Percentiles rank a stretch among this genome's conserved stretches.
phyloP scores from a whole-genome alignment of 2,329 filamentous ascomycete species.

The Fusarium poae region DNA sequence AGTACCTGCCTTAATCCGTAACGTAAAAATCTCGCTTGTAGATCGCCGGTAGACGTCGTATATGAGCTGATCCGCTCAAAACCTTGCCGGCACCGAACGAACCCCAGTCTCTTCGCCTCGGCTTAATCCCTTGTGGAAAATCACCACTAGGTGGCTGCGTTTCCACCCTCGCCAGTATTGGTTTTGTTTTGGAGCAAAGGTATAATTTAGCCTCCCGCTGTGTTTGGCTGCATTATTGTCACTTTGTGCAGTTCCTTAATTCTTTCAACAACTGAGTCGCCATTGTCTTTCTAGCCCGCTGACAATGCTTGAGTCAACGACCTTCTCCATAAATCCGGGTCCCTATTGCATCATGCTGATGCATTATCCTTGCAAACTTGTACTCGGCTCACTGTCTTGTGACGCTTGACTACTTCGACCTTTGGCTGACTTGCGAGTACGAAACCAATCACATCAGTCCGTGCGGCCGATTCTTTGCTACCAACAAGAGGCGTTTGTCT shows the following conservation, averaged over 20 bases:
- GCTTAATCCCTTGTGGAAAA: constrained; percentile 41
- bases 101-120: constrained; percentile 42
- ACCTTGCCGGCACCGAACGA: constrained; percentile 36
- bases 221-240: constrained; percentile 19
- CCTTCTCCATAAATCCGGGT: constrained; percentile 45
- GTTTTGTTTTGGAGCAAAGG: constrained; percentile 18
- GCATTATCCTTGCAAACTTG: constrained; percentile 39
- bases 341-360: constrained; percentile 50
- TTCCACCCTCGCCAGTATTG: constrained; percentile 29
- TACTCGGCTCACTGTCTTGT: constrained; percentile 44
- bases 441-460: constrained; percentile 44
- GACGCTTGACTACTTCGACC: constrained; percentile 39
- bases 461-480: constrained; percentile 40
- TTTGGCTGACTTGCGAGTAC: constrained; percentile 42
- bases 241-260: constrained; percentile 21
- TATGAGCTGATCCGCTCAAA: constrained; percentile 43
- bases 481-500: constrained; percentile 47
- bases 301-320: constrained; percentile 41
- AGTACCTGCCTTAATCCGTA: constrained; percentile 44
- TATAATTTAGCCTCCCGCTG: constrained; percentile 24
- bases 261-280: constrained; percentile 27
- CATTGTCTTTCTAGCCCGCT: constrained; percentile 30
- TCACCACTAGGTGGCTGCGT: constrained; percentile 33
- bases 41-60: constrained; percentile 30
- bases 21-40: constrained; percentile 40